Percentiles rank a stretch among this genome's conserved stretches.
These are phyloP conservation scores for Balamuthia mandrillaris DNA, from an alignment of 208 protist species.

Conservation along the genomic window DNA sequence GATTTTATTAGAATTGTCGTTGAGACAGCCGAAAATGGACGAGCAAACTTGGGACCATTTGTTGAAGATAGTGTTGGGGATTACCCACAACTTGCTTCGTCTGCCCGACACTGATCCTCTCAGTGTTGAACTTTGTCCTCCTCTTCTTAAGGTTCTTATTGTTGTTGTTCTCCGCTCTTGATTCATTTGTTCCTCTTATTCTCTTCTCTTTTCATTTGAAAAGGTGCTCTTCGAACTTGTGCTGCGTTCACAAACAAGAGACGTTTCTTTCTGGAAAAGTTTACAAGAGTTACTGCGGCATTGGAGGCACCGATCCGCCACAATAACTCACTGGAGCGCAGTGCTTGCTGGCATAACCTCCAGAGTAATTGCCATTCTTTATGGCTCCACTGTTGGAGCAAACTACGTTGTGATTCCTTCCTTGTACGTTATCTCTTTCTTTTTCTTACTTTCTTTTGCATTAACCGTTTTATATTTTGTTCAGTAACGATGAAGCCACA, in stretches of 20 bases:
- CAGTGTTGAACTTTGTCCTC: background rate
- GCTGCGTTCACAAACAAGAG: conserved; percentile 14
- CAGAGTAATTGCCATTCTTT: background rate
- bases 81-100: background rate
- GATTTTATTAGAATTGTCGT: no score
- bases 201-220: background rate
- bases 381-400: conserved; percentile 2
- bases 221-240: conserved; percentile 17
- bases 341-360: background rate
- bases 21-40: no score
- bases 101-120: background rate
- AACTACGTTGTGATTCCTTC: background rate
- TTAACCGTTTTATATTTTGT: no score
- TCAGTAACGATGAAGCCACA: no score
- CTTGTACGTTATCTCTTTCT: no score
- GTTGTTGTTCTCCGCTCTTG: background rate
- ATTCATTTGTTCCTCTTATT: background rate
- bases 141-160: background rate
- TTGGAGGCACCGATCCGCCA: conserved; percentile 20
- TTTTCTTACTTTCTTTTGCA: no score
- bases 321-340: background rate
- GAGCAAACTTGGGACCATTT: conserved; percentile 27
- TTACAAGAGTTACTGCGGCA: conserved; percentile 26
- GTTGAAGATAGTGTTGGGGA: conserved; percentile 15
- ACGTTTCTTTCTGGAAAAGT: conserved; percentile 25